Base-by-base conservation (phyloP, 2,329 filamentous ascomycete species). In the Akanthomyces dipterigenus region DNA sequence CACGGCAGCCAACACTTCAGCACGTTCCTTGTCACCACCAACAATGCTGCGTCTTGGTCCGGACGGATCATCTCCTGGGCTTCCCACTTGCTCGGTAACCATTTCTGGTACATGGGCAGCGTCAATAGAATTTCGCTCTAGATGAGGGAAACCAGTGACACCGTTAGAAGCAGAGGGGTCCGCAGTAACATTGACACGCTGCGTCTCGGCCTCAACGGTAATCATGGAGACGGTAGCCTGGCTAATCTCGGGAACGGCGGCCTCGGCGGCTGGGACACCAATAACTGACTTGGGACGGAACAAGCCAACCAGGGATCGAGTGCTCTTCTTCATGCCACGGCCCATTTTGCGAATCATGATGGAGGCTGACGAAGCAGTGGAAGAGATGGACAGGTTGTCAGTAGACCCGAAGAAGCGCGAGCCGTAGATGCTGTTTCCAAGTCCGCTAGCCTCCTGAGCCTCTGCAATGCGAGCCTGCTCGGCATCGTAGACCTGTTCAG, bases 271-370 rank as follows among this genome's bases (percentile, higher is more conserved):
- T 20, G 90, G 85, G 22, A 88, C 86, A 36, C 91, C 93, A 68
- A 93, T 84, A 18, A 96, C 82, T 1, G 93, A 98, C 74, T 98
- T 99, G 0, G 95, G 93, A 64, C 95, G 84, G 78, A 99, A 99
- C 8, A 99, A 81, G 28, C 95, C 95, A 67, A 96, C 96, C 59
- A 99, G 84, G 26, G 93, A 97, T 53, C 93, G 85, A 20, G 89
- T 89, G 56, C 91, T 88, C 76, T 95, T 96, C 82, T 96, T 98
- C 86, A 98, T 89, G n/a, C 93, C 93, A 66, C 92, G 91, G 61
- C 95, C 95, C 95, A 99, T 99, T 79, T 99, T 99, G 58, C 95
- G 87, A 66, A 99, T 89, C 91, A 96, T 96, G 68, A 96, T 87
- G 34, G 91, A 96, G 38, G 91, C 91, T 22, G 91, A 96, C 7